Conservation (phyloP, 495 filamentous ascomycete genomes). For the Penicillium lividum region DNA sequence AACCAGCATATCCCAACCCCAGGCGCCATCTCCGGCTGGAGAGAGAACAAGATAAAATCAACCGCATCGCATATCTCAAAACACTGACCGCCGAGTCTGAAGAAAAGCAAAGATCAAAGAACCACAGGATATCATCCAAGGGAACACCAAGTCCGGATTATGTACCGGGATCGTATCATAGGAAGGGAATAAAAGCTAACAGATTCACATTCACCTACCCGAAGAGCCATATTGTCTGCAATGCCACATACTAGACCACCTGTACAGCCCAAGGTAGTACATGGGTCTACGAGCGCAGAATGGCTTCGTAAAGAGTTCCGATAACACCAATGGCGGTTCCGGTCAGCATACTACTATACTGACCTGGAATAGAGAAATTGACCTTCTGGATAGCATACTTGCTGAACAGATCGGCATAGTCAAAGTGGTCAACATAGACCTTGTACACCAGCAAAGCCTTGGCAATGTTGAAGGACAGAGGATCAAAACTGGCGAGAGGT, state of each 20-base stretch:
- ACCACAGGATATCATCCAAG: constrained; percentile 31
- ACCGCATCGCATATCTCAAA: constrained; percentile 25
- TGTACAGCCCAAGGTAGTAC: constrained; percentile 21
- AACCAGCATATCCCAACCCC: constrained; percentile 19
- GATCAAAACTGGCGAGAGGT: constrained; percentile 67
- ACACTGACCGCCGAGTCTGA: background rate
- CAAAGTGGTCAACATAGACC: constrained; percentile 71
- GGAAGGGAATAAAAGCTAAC: background rate
- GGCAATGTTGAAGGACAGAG: constrained; percentile 82
- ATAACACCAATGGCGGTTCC: constrained; percentile 70
- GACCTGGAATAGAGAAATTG: constrained; percentile 67
- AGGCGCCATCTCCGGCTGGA: constrained; percentile 30
- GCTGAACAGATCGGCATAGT: constrained; percentile 63
- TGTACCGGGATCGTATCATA: background rate
- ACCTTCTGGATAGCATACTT: constrained; percentile 59
- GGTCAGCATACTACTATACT: constrained; percentile 67
- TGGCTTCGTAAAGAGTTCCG: constrained; percentile 78
- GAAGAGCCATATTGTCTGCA: constrained; percentile 5
- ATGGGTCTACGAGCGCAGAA: constrained; percentile 59
- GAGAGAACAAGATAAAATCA: constrained; percentile 28
- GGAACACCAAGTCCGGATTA: constrained; percentile 2
- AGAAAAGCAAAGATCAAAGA: constrained; percentile 8
- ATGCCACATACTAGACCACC: constrained; percentile 12
- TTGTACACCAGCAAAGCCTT: constrained; percentile 79
- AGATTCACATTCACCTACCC: background rate